Percentiles rank a stretch among this genome's conserved stretches.
Evolutionary conservation across 495 filamentous ascomycete species (phyloP).

Genomic region (Neurospora sp.): DNA sequence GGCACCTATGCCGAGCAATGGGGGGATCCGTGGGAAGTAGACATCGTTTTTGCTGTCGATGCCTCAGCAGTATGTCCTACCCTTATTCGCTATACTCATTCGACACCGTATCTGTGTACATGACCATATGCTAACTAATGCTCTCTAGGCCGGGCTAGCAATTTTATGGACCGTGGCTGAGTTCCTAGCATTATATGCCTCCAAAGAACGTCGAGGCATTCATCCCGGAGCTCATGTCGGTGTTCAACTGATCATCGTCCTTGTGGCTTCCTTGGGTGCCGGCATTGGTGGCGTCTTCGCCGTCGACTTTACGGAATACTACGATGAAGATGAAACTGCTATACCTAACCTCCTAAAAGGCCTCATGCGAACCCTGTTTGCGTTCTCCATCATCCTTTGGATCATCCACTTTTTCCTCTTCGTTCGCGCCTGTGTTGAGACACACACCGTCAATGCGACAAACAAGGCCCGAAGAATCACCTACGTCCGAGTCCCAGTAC

Average conservation of each 20-base stretch:
- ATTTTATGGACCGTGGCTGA: constrained; percentile 29
- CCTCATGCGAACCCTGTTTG: constrained; percentile 5
- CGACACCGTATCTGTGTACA: background rate
- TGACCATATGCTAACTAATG: background rate
- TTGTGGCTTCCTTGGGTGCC: constrained; percentile 7
- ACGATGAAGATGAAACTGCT: constrained; percentile 3
- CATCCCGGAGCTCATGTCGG: constrained; percentile 30
- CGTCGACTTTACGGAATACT: background rate
- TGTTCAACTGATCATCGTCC: constrained; percentile 26
- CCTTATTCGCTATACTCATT: background rate
- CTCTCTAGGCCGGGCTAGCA: constrained; percentile 19
- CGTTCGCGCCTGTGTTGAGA: constrained; percentile 34
- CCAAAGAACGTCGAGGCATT: constrained; percentile 18
- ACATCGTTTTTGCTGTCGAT: constrained; percentile 3
- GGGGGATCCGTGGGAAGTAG: background rate
- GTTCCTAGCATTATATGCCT: constrained; percentile 19
- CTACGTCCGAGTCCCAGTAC: constrained; percentile 5
- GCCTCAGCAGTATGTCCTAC: constrained; percentile 7
- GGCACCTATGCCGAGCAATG: constrained; percentile 5
- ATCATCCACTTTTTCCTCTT: constrained; percentile 33
- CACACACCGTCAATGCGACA: constrained; percentile 17
- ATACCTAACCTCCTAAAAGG: background rate
- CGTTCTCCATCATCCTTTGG: constrained; percentile 7
- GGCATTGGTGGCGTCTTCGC: constrained; percentile 11
- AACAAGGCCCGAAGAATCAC: constrained; percentile 1